A percentile compares a stretch with the other conserved stretches of the same genome.
phyloP scores from a whole-genome alignment of 1,284 basidiomycete species.

The Somion occarium region DNA sequence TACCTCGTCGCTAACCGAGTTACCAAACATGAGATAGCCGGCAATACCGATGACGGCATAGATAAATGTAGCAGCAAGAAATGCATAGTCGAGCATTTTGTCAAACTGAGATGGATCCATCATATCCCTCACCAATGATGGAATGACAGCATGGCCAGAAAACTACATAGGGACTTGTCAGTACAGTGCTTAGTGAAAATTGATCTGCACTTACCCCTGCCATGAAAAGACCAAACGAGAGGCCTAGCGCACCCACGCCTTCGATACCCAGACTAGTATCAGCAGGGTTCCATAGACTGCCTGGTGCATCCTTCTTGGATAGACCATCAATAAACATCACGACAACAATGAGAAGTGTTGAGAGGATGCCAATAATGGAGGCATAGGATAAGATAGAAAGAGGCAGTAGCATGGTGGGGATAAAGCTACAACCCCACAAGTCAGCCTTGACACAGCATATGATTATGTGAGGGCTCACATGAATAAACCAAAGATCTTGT shows the following conservation, averaged over 20 bases:
- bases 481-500: constrained; percentile 71
- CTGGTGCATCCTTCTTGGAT: constrained; percentile 74
- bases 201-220: constrained; percentile 64
- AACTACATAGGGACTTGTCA: constrained; percentile 48
- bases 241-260: constrained; percentile 55
- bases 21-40: constrained; percentile 93
- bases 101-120: constrained; percentile 77
- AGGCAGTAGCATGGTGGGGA: constrained; percentile 83
- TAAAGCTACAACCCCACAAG: constrained; percentile 47
- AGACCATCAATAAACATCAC: constrained; percentile 87
- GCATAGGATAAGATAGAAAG: constrained; percentile 82
- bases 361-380: constrained; percentile 80
- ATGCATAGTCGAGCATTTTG: constrained; percentile 83
- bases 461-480: constrained; percentile 44
- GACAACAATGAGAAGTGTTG: constrained; percentile 71
- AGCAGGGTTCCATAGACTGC: constrained; percentile 76
- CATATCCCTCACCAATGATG: constrained; percentile 90
- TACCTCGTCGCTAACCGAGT: constrained; percentile 79
- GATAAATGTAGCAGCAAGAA: constrained; percentile 74
- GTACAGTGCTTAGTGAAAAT: neutral
- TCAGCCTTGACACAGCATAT: no score
- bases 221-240: constrained; percentile 89
- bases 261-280: constrained; percentile 63
- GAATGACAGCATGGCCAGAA: constrained; percentile 91
- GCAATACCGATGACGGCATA: constrained; percentile 80